Evolutionary conservation across 257 asterid genomes (phyloP).

Genomic region (Solanum chmielewskii): DNA sequence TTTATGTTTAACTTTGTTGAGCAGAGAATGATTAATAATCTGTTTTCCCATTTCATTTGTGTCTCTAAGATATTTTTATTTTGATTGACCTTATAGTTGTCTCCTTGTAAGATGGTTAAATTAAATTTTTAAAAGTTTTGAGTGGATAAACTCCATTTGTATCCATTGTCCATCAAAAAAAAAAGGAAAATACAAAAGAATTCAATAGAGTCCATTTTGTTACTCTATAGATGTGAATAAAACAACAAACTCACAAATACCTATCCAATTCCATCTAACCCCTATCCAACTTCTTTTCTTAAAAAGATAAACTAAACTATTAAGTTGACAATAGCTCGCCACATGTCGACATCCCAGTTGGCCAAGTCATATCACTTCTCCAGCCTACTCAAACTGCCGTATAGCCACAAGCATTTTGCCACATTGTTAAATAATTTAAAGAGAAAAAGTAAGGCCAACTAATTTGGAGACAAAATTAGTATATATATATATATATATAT

Average conservation of each 20-base stretch:
- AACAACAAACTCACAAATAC: constrained; percentile 23
- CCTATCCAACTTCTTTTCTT: not conserved
- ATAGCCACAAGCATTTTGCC: constrained; percentile 28
- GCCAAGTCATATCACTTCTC: constrained; percentile 20
- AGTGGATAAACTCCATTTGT: not conserved
- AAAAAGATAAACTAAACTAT: not conserved
- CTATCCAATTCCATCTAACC: not conserved
- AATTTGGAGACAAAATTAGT: constrained; percentile 22
- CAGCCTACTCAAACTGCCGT: constrained; percentile 14
- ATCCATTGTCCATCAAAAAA: not conserved
- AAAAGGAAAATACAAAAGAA: not conserved
- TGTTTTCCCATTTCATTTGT: not conserved
- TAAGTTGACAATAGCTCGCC: constrained; percentile 6
- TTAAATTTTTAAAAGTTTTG: not conserved
- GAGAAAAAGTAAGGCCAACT: not conserved
- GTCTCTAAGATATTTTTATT: not conserved
- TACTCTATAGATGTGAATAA: not conserved
- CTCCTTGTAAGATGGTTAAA: not conserved
- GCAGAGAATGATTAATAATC: not conserved
- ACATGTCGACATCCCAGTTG: constrained; percentile 7
- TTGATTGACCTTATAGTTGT: not conserved
- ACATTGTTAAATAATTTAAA: constrained; percentile 27
- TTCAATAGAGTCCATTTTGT: too few species aligned
- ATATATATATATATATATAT: not conserved
- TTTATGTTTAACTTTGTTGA: not conserved